Base-by-base conservation (phyloP, 495 filamentous ascomycete genomes). In the Penicillium canescens region DNA sequence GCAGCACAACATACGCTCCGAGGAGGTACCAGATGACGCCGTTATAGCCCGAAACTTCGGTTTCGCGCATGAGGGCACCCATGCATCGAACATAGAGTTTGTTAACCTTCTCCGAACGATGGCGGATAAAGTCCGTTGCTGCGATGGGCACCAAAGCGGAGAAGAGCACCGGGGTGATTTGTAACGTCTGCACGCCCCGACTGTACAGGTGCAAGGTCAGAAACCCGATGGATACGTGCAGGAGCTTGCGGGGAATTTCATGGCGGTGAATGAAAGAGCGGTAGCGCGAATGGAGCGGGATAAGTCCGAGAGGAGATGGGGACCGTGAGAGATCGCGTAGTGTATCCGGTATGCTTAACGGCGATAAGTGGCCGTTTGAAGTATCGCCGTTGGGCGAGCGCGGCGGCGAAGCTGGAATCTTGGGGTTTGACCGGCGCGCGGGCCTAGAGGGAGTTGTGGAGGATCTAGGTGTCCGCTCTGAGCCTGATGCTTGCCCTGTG, bases 11-110 rank as follows among this genome's bases (percentile, higher is more conserved):
- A 78, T 91, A 97, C 18, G 92, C 86, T 12, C 94, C 94, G 10
- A 96, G 80, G 6, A 99, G 82, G 63, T 97, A 99, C 81, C 89
- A 96, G 50, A 99, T 92, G 47, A 97, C 93, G 37, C 94, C 94
- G 66, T 99, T 99, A 77, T 88, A 98, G 33, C 90, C 89, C 13
- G 82, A 75, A 48, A 92, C 96, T 72, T 99, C 94, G 49, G 86
- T 90, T 76, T 99, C 94, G 49, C 94, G 88, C 94, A 99, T 99
- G 52, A 98, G 77, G 12, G 91, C 89, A 33, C 94, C 94, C 16
- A 96, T 63, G 34, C 82, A 83, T 26, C 80, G 82, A 54, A 96
- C 92, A 65, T 99, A 99, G 26, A 97, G 57, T 20, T 84, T 81
- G 67, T 99, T 99, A 66, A 99, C 80, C 2, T 83, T 78, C 34